Base-by-base conservation (phyloP, 1,284 basidiomycete genomes). In the Rugosomyces carneus region DNA sequence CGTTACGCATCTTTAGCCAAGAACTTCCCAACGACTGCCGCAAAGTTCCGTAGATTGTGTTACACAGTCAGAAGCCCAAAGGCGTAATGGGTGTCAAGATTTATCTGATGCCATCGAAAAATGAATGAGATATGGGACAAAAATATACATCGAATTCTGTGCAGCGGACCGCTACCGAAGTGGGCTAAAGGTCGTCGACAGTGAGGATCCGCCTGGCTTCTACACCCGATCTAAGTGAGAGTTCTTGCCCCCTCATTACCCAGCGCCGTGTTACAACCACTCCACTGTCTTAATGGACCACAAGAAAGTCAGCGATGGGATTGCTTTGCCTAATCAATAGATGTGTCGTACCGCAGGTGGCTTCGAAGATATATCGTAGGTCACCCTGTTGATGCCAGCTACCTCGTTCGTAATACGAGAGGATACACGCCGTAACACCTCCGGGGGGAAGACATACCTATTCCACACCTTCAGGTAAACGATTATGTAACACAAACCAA, bases 341-440 rank as follows among this genome's bases (percentile, higher is more conserved):
- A 18, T 21, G 42, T 58, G 32, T 68, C 81, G 63, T 65, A 86
- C 84, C 34, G 89, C 92, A 45, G 96, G 95, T 34, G 95, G 96
- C 72, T 99, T 99, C 50, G 89, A 93, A 11, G 95, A 96, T 50
- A 99, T 92, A 64, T 99, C 96, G 64, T 96, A 96, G 5, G 89
- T 90, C 37, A 95, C 88, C 36, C 93, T 83, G 70, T 96, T 96
- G 62, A 98, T 84, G 19, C 95, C 95, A 53, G 75, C 70, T 5
- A 96, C 93, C 70, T 99, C 96, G 68, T 99, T 99, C 37, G 96
- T 99, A 60, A 99, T 99, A 45, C 96, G 80, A 45, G 92, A 95
- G 16, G 93, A 97, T 58, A 99, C 93, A 59, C 86, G 84, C 57
- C 88, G 82, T 49, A 99, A 70, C 15, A 99, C 85, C 37, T 89